Conservation (phyloP, 352 stramenopile species). For the Achlya hypogyna region DNA sequence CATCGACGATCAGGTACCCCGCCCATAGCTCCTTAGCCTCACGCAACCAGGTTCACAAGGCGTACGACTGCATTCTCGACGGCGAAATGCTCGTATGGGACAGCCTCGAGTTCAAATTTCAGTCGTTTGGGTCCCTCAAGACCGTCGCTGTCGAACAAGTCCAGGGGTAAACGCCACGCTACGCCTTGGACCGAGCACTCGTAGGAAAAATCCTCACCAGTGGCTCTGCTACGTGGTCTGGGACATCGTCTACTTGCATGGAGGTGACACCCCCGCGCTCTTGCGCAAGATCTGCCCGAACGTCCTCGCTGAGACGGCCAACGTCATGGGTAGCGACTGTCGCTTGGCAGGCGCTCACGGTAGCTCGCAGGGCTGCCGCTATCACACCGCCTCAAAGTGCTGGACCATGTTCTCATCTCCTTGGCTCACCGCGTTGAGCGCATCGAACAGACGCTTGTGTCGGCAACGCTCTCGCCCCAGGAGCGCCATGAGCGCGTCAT, state of each 20-base stretch:
- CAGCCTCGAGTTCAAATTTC: slow-evolving; percentile 59
- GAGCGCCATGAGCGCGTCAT: slow-evolving; percentile 73
- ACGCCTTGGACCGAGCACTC: slow-evolving; percentile 24
- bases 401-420: slow-evolving; percentile 56
- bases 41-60: slow-evolving; percentile 13
- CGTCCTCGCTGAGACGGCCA: not conserved
- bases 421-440: slow-evolving; percentile 65
- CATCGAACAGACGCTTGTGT: slow-evolving; percentile 75
- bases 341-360: not conserved
- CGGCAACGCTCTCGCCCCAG: slow-evolving; percentile 47
- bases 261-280: slow-evolving; percentile 10
- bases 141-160: slow-evolving; percentile 49
- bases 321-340: slow-evolving; percentile 17
- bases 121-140: slow-evolving; percentile 75
- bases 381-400: slow-evolving; percentile 41
- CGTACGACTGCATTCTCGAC: slow-evolving; percentile 69
- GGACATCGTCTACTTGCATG: slow-evolving; percentile 71
- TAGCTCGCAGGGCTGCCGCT: slow-evolving; percentile 39
- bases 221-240: slow-evolving; percentile 82
- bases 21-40: not conserved
- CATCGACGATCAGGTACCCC: slow-evolving; percentile 46
- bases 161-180: slow-evolving; percentile 3
- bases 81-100: slow-evolving; percentile 87
- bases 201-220: slow-evolving; percentile 36
- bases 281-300: slow-evolving; percentile 1